Conservation (phyloP, 768 basidiomycete species). For the Tephrocybe sp. region DNA sequence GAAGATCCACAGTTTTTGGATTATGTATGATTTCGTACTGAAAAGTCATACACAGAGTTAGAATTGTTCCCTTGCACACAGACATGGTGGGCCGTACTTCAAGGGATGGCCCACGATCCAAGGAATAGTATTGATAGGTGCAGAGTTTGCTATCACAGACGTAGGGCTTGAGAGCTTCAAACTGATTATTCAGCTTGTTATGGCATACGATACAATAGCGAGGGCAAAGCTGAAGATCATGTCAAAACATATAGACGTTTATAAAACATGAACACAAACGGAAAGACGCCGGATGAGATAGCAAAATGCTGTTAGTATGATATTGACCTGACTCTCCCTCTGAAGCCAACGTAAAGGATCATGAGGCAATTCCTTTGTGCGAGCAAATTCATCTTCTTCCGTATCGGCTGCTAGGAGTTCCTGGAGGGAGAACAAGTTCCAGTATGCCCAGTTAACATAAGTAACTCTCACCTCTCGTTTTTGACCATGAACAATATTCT, state of each 20-base stretch:
- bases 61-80: neutral
- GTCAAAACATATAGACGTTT: neutral
- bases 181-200: constrained; percentile 47
- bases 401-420: constrained; percentile 39
- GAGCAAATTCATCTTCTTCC: constrained; percentile 36
- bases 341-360: constrained; percentile 47
- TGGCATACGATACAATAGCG: constrained; percentile 77
- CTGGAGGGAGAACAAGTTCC: constrained; percentile 18
- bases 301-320: constrained; percentile 60
- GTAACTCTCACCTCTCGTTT: constrained; percentile 28
- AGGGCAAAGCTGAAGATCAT: constrained; percentile 51
- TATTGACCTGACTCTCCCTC: constrained; percentile 42
- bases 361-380: constrained; percentile 46
- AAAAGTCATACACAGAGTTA: neutral
- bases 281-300: constrained; percentile 65
- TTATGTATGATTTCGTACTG: constrained; percentile 73
- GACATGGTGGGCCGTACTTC: no score
- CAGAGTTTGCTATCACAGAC: constrained; percentile 68
- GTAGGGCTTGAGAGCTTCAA: constrained; percentile 68
- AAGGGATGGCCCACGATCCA: constrained; percentile 64
- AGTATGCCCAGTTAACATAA: neutral
- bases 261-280: constrained; percentile 30
- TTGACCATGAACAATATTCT: constrained; percentile 35
- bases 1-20: constrained; percentile 61
- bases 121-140: constrained; percentile 64